These are phyloP conservation scores for Xylariomycetidae sp. DNA, from an alignment of 2,329 filamentous ascomycete species.

Conservation along the genomic window DNA sequence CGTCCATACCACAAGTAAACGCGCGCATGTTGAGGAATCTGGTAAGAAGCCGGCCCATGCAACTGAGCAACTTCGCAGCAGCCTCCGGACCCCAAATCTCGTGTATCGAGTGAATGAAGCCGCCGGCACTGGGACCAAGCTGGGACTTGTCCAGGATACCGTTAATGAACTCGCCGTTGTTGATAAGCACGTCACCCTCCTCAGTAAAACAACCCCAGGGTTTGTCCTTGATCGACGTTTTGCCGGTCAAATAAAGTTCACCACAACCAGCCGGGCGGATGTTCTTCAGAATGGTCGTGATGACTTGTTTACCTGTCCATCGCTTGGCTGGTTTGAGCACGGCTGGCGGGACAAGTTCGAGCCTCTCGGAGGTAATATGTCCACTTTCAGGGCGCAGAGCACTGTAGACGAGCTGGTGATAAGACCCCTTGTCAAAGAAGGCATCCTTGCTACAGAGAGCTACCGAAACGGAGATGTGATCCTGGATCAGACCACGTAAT, in stretches of 20 bases:
- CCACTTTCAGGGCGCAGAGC: conserved; percentile 85
- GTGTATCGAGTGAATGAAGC: conserved; percentile 86
- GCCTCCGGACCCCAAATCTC: conserved; percentile 85
- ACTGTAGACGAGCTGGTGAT: conserved; percentile 89
- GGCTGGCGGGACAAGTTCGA: conserved; percentile 74
- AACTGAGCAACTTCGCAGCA: conserved; percentile 82
- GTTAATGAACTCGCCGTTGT: conserved; percentile 78
- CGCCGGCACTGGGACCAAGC: conserved; percentile 79
- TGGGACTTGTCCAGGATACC: conserved; percentile 96
- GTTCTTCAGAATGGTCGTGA: conserved; percentile 89
- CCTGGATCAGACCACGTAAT: conserved; percentile 91
- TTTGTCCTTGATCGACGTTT: conserved; percentile 69
- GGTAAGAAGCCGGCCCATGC: conserved; percentile 82
- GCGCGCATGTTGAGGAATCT: conserved; percentile 88
- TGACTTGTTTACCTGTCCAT: conserved; percentile 96
- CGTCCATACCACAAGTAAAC: conserved; percentile 96
- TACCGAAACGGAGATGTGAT: conserved; percentile 93
- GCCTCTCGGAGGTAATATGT: conserved; percentile 75
- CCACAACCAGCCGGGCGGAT: conserved; percentile 73
- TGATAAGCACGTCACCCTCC: conserved; percentile 75
- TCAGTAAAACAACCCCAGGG: conserved; percentile 73
- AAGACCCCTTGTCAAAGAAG: conserved; percentile 81
- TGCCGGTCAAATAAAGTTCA: conserved; percentile 72
- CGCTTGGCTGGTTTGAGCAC: conserved; percentile 72
- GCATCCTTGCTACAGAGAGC: conserved; percentile 86